Conservation (phyloP, 1,139 yeast genomes). For the Blastobotrys serpentis region DNA sequence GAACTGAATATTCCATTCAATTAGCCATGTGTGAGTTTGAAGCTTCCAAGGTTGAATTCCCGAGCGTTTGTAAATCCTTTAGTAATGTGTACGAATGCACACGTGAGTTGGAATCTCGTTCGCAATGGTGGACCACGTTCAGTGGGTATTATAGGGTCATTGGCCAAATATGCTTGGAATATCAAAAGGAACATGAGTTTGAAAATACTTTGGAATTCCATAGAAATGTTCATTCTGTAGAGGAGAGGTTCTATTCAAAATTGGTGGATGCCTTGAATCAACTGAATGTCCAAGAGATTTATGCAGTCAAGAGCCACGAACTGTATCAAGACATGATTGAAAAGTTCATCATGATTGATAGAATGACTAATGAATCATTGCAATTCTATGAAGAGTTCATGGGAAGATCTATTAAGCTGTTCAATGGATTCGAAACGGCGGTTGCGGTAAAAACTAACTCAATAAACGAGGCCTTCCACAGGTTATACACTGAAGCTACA, state of each 20-base stretch:
- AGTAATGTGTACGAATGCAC: conserved; percentile 28
- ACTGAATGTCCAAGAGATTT: conserved; percentile 8
- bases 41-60: conserved; percentile 33
- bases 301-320: neutral
- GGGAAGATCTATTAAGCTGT: neutral
- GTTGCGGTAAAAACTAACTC: neutral
- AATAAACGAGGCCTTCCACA: neutral
- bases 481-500: neutral
- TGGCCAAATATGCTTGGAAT: conserved; percentile 33
- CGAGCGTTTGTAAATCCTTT: conserved; percentile 27
- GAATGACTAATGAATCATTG: neutral
- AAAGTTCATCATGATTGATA: neutral
- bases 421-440: neutral
- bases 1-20: conserved; percentile 31
- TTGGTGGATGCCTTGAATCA: conserved; percentile 7
- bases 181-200: conserved; percentile 21
- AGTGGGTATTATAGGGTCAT: conserved; percentile 39
- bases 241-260: conserved; percentile 11
- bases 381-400: neutral
- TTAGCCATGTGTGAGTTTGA: conserved; percentile 38
- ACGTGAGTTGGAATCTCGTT: conserved; percentile 28
- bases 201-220: conserved; percentile 21
- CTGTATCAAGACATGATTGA: neutral
- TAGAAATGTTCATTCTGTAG: conserved; percentile 21
- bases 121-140: conserved; percentile 44